Evolutionary conservation across 2,329 filamentous ascomycete species (phyloP).

Genomic region (Dryadomyces quercivorus): DNA sequence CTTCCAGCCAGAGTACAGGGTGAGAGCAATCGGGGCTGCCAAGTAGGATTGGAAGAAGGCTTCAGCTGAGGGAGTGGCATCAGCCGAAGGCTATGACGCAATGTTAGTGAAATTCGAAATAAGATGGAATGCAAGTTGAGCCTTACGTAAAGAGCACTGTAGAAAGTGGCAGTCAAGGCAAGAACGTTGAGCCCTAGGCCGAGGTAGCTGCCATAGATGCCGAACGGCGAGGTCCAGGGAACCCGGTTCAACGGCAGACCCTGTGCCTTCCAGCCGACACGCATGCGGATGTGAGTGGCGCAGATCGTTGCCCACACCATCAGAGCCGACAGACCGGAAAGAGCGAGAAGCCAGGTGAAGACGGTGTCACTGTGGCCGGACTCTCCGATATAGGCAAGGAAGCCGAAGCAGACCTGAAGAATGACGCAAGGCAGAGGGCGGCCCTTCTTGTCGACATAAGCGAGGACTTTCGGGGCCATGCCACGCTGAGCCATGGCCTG

Average conservation of each 20-base stretch:
- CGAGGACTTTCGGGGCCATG: constrained; percentile 20
- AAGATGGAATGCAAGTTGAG: background rate
- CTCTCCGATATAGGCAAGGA: constrained; percentile 45
- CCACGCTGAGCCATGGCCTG: constrained; percentile 34
- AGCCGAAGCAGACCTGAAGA: constrained; percentile 39
- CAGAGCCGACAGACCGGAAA: constrained; percentile 60
- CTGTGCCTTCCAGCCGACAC: constrained; percentile 45
- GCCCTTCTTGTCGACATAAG: constrained; percentile 48
- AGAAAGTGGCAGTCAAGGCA: constrained; percentile 60
- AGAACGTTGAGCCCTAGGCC: constrained; percentile 54
- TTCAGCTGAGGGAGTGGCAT: background rate
- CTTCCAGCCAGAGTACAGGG: background rate
- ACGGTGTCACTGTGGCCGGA: constrained; percentile 29
- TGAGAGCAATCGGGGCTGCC: background rate
- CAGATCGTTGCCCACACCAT: constrained; percentile 65
- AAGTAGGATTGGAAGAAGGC: background rate
- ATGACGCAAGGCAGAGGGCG: constrained; percentile 44
- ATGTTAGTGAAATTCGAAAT: background rate
- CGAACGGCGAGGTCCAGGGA: constrained; percentile 34
- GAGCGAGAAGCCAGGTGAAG: constrained; percentile 55
- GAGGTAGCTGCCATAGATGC: constrained; percentile 56
- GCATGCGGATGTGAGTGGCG: constrained; percentile 53
- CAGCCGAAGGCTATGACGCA: background rate
- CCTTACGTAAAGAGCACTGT: constrained; percentile 46
- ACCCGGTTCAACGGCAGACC: constrained; percentile 38